Percentiles rank a stretch among this genome's conserved stretches.
Evolutionary conservation across 176 grass and related monocot species (phyloP).

Genomic region (Oryza officinalis): DNA sequence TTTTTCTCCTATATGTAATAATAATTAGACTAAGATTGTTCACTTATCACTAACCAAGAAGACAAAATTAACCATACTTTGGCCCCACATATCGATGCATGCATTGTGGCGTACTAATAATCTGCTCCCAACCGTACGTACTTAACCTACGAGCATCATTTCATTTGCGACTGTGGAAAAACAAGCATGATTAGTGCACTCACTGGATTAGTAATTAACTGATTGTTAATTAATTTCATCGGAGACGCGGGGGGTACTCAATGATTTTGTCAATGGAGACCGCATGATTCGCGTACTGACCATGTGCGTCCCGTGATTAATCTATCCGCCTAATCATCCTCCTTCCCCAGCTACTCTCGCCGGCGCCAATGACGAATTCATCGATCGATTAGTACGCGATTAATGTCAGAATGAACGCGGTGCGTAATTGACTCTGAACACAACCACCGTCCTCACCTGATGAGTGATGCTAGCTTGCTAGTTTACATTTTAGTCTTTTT

Average conservation of each 20-base stretch:
- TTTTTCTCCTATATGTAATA: too few species aligned
- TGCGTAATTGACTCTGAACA: background rate
- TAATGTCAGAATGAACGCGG: conserved; percentile 25
- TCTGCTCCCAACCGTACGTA: background rate
- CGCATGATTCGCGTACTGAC: conserved; percentile 36
- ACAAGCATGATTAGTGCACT: background rate
- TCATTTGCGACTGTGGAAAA: background rate
- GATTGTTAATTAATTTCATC: background rate
- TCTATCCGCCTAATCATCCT: background rate
- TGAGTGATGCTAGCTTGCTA: background rate
- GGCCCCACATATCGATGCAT: too few species aligned
- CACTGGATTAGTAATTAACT: conserved; percentile 8
- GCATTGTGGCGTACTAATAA: background rate
- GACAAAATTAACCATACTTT: background rate
- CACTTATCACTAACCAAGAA: background rate
- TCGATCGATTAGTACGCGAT: background rate
- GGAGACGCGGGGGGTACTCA: background rate
- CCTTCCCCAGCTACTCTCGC: background rate
- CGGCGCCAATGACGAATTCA: conserved; percentile 9
- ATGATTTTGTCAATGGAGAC: conserved; percentile 45
- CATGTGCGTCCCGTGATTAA: conserved; percentile 41
- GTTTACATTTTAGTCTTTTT: too few species aligned
- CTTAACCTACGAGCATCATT: background rate
- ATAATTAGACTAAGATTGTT: background rate
- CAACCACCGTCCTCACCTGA: background rate